These are phyloP conservation scores for Monilinia laxa DNA, from an alignment of 2,329 filamentous ascomycete species.

Conservation along the genomic window DNA sequence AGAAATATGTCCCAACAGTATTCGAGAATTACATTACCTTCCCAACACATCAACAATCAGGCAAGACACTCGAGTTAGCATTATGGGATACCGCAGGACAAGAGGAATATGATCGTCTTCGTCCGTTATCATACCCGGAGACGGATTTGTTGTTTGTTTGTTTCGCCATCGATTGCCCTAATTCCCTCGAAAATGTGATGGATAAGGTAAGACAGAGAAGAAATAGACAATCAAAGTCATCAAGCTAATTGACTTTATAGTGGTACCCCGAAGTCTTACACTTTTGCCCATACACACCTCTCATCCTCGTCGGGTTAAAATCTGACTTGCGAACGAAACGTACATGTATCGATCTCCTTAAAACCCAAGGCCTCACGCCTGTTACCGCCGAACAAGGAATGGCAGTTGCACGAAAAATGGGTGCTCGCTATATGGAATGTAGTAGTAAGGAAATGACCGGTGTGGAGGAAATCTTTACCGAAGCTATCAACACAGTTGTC, in stretches of 20 bases:
- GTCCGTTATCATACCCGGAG: constrained; percentile 95
- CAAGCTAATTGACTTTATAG: constrained; percentile 48
- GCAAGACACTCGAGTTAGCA: constrained; percentile 94
- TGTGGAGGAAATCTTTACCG: constrained; percentile 94
- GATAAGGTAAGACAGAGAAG: constrained; percentile 72
- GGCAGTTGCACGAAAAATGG: constrained; percentile 88
- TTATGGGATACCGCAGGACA: constrained; percentile 98
- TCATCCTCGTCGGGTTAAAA: constrained; percentile 94
- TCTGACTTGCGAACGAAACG: constrained; percentile 94
- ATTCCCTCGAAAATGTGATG: constrained; percentile 96
- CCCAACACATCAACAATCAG: constrained; percentile 80
- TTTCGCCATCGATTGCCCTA: constrained; percentile 98
- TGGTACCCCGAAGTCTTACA: constrained; percentile 99
- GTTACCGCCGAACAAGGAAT: constrained; percentile 89
- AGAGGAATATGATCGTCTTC: constrained; percentile 95
- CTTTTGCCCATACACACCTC: constrained; percentile 95
- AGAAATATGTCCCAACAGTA: constrained; percentile 99
- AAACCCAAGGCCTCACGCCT: constrained; percentile 93
- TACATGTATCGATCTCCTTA: constrained; percentile 97
- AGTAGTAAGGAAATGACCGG: constrained; percentile 96
- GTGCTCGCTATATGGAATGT: constrained; percentile 94
- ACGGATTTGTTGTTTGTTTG: constrained; percentile 98
- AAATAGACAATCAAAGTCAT: constrained; percentile 1
- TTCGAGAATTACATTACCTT: constrained; percentile 99
- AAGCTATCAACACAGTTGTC: constrained; percentile 86